Evolutionary conservation across 2,329 filamentous ascomycete species (phyloP).

Genomic region (Chalara sp.): DNA sequence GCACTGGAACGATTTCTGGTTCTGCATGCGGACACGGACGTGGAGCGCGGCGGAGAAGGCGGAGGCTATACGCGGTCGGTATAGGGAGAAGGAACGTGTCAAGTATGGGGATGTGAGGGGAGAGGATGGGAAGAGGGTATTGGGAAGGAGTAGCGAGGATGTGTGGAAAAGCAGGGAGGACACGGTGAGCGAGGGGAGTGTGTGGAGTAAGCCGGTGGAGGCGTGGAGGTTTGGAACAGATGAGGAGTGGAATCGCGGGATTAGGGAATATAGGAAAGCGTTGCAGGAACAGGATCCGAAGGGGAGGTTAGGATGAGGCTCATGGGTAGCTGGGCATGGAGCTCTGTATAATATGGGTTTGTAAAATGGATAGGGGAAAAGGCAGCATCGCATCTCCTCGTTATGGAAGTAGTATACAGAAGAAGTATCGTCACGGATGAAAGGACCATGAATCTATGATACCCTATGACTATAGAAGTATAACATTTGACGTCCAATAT

Average conservation of each 20-base stretch:
- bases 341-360: no score
- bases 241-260: constrained; percentile 31
- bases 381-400: no score
- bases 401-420: no score
- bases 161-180: constrained; percentile 73
- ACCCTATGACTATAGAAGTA: no score
- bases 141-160: constrained; percentile 76
- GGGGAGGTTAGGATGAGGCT: background rate
- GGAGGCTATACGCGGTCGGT: constrained; percentile 31
- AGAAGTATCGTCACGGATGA: no score
- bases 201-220: constrained; percentile 29
- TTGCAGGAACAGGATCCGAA: constrained; percentile 5
- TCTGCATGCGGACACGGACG: constrained; percentile 82
- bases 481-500: no score
- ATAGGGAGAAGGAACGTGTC: constrained; percentile 44
- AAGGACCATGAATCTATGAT: no score
- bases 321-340: no score
- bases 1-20: constrained; percentile 92
- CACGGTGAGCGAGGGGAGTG: constrained; percentile 41
- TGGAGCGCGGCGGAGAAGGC: constrained; percentile 53
- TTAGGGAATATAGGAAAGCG: constrained; percentile 16
- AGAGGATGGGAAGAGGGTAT: constrained; percentile 25
- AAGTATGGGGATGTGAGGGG: constrained; percentile 53
- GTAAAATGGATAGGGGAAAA: no score
- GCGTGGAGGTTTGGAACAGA: constrained; percentile 33